Conservation (phyloP, 2,329 filamentous ascomycete species). For the Fusarium napiforme region DNA sequence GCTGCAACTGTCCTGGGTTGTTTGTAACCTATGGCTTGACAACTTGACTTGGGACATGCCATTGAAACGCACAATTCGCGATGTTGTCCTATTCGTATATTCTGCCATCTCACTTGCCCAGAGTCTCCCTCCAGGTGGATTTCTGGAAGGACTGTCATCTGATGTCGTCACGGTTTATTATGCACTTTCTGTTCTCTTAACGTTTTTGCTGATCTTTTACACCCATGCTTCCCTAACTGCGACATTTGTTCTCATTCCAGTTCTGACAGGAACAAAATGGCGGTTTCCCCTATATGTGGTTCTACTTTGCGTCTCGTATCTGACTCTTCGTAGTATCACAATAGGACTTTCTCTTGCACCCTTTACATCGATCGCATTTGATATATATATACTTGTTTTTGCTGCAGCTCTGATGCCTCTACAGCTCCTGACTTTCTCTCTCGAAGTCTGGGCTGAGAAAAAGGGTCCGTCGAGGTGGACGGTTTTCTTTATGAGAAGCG, state of each 20-base stretch:
- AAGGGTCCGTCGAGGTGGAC: rapidly evolving
- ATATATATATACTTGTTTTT: rapidly evolving
- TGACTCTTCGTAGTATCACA: not conserved
- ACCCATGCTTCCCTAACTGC: not conserved
- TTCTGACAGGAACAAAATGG: not conserved
- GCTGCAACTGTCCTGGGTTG: not conserved
- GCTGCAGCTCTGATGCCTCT: rapidly evolving
- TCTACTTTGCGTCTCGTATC: not conserved
- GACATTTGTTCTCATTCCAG: rapidly evolving
- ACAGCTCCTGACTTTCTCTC: rapidly evolving
- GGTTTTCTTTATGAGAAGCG: not conserved
- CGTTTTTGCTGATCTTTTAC: not conserved
- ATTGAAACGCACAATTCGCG: not conserved
- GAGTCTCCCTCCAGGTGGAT: not conserved
- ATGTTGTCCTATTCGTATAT: not conserved
- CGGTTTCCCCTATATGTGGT: rapidly evolving
- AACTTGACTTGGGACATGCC: rapidly evolving
- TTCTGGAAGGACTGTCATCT: too few species aligned
- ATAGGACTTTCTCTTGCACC: rapidly evolving
- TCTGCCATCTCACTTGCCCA: rapidly evolving
- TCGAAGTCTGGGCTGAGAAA: not conserved
- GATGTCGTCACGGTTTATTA: too few species aligned
- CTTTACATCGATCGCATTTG: rapidly evolving
- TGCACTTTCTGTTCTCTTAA: too few species aligned
- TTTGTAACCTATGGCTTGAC: not conserved